Evolutionary conservation across 768 basidiomycete species (phyloP), one percentile per base, ranked within the genome.

Genomic region (Trametes coccinea): DNA sequence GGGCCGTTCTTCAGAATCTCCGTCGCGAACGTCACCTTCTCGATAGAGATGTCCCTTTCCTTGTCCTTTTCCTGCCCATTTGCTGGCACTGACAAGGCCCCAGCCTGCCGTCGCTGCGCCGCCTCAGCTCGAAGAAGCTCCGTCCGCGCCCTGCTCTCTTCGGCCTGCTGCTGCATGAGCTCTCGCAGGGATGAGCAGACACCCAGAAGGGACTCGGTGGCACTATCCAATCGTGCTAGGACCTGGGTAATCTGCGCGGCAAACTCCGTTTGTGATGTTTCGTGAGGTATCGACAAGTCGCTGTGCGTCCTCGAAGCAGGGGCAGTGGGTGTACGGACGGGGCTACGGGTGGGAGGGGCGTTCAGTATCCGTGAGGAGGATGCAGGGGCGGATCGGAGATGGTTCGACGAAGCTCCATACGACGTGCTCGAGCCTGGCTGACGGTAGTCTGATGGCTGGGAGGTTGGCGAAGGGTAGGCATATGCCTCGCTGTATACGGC

Each of bases 51-150:
- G 34, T 75, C 75, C n/a, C 78, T 76, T 59, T 82, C 79, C 67
- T 81, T 76, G 58, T 82, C 79, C 67, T 82, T 49, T 47, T 30
- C 64, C 44, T 39, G n/a, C 27, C 53, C 46, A 13, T 33, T 13
- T n/a, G 11, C 52, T 2, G n/a, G 3, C 30, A n/a, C 11, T 37
- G 34, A 37, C 34, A 11, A 6, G 34, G 34, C 60, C 84, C 67
- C 81, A 79, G 61, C 85, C 85, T 27, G 77, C 16, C 33, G 51
- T n/a, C 57, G 56, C 44, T 45, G 79, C 50, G 79, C 74, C 68
- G 88, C 87, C 46, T 88, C 88, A 62, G 90, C 88, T 17, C 84
- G 78, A 69, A 90, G 67, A 65, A 86, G 86, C 59, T 90, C 90
- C 45, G 89, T 78, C 69, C 88, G 88, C 75, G 84, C 79, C 72